phyloP scores from a whole-genome alignment of 1,284 basidiomycete genomes.

The Trichosporon sp. region DNA sequence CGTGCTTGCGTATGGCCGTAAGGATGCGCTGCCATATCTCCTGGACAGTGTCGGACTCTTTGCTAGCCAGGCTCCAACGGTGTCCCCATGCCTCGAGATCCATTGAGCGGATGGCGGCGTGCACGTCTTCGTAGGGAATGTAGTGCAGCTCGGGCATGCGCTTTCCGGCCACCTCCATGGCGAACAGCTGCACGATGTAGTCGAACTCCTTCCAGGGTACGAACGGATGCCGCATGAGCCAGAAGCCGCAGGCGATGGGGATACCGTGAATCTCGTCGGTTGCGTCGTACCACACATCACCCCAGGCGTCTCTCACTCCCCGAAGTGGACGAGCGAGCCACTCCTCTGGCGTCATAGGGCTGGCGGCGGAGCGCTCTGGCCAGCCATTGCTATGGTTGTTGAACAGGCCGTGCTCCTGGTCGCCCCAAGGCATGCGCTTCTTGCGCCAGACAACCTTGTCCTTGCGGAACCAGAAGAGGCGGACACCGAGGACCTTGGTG shows the following conservation, averaged over 20 bases:
- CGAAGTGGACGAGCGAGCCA: not conserved
- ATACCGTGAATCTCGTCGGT: not conserved
- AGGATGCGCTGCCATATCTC: not conserved
- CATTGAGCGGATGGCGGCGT: not conserved
- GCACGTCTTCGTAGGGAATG: not conserved
- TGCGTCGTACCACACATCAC: not conserved
- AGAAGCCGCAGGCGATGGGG: not conserved
- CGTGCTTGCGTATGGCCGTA: not conserved
- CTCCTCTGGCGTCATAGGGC: not conserved
- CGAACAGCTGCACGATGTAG: not conserved
- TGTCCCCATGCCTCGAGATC: not conserved
- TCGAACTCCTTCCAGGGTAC: not conserved
- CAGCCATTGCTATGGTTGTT: not conserved
- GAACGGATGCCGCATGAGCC: not conserved
- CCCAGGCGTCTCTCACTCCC: not conserved
- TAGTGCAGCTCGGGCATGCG: not conserved
- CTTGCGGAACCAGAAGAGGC: not conserved
- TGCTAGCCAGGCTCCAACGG: not conserved
- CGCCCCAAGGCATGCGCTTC: not conserved
- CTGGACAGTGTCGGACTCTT: not conserved
- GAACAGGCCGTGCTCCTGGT: not conserved
- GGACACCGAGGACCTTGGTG: not conserved
- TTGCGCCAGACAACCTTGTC: not conserved
- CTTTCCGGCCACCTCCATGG: not conserved
- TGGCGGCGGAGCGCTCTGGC: not conserved